Conservation (phyloP, 2,329 filamentous ascomycete species). For the Cladosporium sphaerospermum region DNA sequence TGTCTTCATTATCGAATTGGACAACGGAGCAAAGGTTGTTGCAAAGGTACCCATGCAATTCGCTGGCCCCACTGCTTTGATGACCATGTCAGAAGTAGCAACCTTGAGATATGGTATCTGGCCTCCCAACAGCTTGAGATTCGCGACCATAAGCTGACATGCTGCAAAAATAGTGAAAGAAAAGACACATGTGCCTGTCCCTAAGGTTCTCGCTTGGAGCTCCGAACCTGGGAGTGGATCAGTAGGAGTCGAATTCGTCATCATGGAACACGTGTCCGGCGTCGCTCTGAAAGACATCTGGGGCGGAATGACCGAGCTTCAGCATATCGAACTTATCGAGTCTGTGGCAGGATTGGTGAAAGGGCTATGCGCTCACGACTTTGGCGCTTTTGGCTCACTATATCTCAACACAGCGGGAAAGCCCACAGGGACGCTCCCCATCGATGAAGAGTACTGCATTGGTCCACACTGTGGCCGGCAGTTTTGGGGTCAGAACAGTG, state of each 20-base stretch:
- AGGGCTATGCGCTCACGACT: conserved; percentile 23
- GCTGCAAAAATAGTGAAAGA: conserved; percentile 20
- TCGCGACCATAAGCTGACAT: neutral
- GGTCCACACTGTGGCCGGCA: conserved; percentile 17
- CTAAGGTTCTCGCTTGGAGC: conserved; percentile 19
- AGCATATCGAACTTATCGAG: conserved; percentile 18
- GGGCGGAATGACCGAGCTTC: conserved; percentile 22
- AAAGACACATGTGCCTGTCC: conserved; percentile 18
- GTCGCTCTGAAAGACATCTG: conserved; percentile 26
- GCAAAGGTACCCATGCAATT: conserved; percentile 35
- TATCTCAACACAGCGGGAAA: neutral
- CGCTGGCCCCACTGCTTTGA: conserved; percentile 29
- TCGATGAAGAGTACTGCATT: conserved; percentile 29
- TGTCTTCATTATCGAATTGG: conserved; percentile 31
- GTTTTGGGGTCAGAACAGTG: no score
- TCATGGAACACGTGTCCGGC: conserved; percentile 23
- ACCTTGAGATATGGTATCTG: conserved; percentile 31
- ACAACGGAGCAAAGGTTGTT: conserved; percentile 30
- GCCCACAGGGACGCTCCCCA: conserved; percentile 11
- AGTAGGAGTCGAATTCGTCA: conserved; percentile 23
- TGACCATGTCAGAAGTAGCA: conserved; percentile 34
- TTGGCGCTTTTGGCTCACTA: conserved; percentile 19
- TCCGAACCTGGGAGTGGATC: conserved; percentile 10
- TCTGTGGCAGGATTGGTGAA: neutral
- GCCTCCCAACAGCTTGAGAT: neutral